Percentiles rank a stretch among this genome's conserved stretches.
phyloP scores from a whole-genome alignment of 768 basidiomycete genomes.

The Lactarius hengduanensis region DNA sequence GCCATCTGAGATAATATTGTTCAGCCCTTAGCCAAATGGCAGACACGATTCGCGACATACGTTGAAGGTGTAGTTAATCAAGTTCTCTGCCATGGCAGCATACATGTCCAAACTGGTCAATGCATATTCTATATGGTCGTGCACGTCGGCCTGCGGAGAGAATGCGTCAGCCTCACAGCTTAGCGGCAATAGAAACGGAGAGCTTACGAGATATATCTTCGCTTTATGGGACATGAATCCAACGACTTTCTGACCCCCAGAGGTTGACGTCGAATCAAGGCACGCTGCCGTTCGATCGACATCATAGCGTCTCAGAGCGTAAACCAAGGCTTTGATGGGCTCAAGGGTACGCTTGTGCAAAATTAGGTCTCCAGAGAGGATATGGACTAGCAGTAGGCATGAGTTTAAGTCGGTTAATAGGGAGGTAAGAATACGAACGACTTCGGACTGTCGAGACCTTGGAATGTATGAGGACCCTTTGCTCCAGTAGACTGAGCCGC shows the following conservation, averaged over 20 bases:
- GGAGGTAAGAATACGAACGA: constrained; percentile 39
- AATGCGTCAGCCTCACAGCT: not conserved
- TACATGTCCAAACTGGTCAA: constrained; percentile 73
- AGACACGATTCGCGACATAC: constrained; percentile 37
- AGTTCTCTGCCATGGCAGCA: constrained; percentile 63
- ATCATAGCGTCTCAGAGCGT: constrained; percentile 68
- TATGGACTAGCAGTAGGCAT: constrained; percentile 52
- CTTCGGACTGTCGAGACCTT: constrained; percentile 59
- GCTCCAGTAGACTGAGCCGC: constrained; percentile 61
- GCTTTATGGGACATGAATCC: constrained; percentile 69
- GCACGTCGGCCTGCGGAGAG: constrained; percentile 58
- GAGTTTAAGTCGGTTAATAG: not conserved
- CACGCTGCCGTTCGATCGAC: constrained; percentile 63
- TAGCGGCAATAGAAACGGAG: constrained; percentile 5
- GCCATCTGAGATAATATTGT: constrained; percentile 48
- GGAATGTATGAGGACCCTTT: constrained; percentile 56
- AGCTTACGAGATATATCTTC: constrained; percentile 62
- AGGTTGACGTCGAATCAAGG: constrained; percentile 38
- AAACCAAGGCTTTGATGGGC: constrained; percentile 67
- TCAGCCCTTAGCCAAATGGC: not conserved
- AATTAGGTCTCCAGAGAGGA: constrained; percentile 71
- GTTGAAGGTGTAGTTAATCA: constrained; percentile 75
- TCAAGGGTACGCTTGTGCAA: constrained; percentile 72
- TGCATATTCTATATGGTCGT: constrained; percentile 75
- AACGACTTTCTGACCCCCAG: constrained; percentile 39